Conservation (phyloP, 306 rosid genomes). For the Ormosia emarginata region DNA sequence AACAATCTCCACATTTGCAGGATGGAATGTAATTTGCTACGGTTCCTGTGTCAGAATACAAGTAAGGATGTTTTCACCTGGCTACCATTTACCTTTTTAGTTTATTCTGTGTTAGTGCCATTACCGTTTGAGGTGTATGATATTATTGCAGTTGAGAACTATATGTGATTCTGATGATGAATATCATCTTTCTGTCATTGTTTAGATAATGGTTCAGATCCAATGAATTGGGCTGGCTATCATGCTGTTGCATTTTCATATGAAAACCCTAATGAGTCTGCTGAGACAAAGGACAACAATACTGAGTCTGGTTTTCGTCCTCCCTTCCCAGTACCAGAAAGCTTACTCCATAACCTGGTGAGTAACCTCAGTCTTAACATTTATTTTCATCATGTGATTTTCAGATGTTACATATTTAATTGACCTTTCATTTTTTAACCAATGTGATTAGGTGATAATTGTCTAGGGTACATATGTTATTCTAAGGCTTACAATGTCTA, state of each 20-base stretch:
- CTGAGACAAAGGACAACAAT: constrained; percentile 35
- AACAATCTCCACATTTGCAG: constrained; percentile 56
- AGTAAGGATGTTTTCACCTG: constrained; percentile 58
- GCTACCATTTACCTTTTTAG: constrained; percentile 18
- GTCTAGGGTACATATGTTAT: constrained; percentile 78
- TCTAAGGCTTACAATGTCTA: constrained; percentile 98
- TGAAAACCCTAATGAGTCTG: constrained; percentile 41
- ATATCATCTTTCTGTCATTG: constrained; percentile 38
- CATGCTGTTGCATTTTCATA: constrained; percentile 64
- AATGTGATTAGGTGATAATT: constrained; percentile 69
- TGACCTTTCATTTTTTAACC: constrained; percentile 46
- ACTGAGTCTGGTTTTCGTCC: constrained; percentile 50
- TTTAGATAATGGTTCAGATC: constrained; percentile 37
- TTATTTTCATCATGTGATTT: constrained; percentile 10
- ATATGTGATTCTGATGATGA: constrained; percentile 24
- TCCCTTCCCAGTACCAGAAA: constrained; percentile 70
- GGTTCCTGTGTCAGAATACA: constrained; percentile 51
- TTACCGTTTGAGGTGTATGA: constrained; percentile 18
- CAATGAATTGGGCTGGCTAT: constrained; percentile 37
- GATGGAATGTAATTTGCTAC: constrained; percentile 59
- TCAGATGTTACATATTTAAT: constrained; percentile 26
- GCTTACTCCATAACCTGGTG: constrained; percentile 64
- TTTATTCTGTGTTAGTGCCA: constrained; percentile 12
- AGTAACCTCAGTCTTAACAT: constrained; percentile 31
- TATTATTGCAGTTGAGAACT: background rate